phyloP scores from a whole-genome alignment of 1,284 basidiomycete species.

The Sporisorium graminicola region DNA sequence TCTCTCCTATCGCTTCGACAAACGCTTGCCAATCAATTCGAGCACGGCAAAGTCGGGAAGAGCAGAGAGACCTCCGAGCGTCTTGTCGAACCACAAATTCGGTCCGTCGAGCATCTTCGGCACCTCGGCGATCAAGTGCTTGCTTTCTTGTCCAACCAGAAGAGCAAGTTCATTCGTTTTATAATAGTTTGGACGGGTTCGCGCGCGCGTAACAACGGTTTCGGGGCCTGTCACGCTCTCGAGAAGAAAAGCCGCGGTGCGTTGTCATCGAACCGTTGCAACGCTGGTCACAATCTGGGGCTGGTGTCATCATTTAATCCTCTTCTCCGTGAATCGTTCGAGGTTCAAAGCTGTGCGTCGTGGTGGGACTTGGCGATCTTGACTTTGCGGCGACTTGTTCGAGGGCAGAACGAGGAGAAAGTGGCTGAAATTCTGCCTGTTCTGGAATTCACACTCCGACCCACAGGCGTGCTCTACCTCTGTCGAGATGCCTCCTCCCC shows the following conservation, averaged over 20 bases:
- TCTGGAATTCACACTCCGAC: slow-evolving; percentile 6
- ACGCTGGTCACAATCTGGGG: background rate
- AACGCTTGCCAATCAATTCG: background rate
- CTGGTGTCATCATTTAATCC: background rate
- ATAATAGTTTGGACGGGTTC: background rate
- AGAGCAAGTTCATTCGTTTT: background rate
- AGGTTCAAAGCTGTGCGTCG: background rate
- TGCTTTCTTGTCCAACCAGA: background rate
- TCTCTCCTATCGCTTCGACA: background rate
- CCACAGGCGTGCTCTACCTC: background rate
- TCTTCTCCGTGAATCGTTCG: background rate
- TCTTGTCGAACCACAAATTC: background rate
- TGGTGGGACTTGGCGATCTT: background rate
- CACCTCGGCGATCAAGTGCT: background rate
- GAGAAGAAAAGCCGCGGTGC: background rate
- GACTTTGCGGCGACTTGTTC: slow-evolving; percentile 2
- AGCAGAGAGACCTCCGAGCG: background rate
- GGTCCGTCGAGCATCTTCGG: background rate
- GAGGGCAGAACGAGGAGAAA: background rate
- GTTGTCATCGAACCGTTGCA: background rate
- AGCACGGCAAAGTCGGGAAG: background rate
- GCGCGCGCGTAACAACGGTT: background rate
- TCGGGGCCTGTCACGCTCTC: background rate
- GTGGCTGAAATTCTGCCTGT: background rate
- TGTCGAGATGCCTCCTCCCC: background rate